Evolutionary conservation across 768 basidiomycete genomes (phyloP).

Genomic region (Flagelloscypha sp.): DNA sequence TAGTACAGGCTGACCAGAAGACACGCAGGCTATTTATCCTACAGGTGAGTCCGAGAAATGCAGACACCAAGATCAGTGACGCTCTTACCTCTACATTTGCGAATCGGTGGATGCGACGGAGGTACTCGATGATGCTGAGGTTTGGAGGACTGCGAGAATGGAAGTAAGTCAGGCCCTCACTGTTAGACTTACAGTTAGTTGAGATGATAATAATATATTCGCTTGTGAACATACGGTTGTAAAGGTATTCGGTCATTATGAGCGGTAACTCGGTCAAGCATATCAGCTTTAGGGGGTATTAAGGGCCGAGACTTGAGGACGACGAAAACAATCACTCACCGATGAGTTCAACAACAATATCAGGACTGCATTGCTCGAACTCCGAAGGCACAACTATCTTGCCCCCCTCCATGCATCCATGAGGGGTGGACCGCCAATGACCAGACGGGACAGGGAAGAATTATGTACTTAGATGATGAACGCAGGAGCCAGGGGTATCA

Average conservation of each 20-base stretch:
- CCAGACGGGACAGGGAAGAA: no score
- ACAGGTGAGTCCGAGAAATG: slow-evolving; percentile 3
- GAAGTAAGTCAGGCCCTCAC: slow-evolving; percentile 89
- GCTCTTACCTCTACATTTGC: slow-evolving; percentile 86
- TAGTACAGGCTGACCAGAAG: slow-evolving; percentile 80
- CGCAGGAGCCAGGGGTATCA: no score
- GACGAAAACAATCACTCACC: slow-evolving; percentile 38
- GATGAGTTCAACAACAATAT: slow-evolving; percentile 81
- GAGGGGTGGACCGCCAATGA: no score
- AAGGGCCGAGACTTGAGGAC: slow-evolving; percentile 12
- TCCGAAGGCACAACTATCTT: slow-evolving; percentile 63
- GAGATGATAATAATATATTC: slow-evolving; percentile 10
- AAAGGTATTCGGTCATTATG: slow-evolving; percentile 97
- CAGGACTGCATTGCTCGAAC: slow-evolving; percentile 86
- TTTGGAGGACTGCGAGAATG: slow-evolving; percentile 88
- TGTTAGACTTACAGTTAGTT: slow-evolving; percentile 24
- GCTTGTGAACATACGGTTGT: slow-evolving; percentile 50
- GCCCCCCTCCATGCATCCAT: slow-evolving; percentile 83
- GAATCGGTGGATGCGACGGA: slow-evolving; percentile 87
- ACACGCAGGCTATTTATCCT: slow-evolving; percentile 30
- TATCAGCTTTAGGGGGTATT: slow-evolving; percentile 58
- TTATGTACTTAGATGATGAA: no score
- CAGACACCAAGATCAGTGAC: slow-evolving; percentile 3
- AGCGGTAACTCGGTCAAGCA: slow-evolving; percentile 88
- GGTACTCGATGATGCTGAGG: slow-evolving; percentile 87